Conservation (phyloP, 2,329 filamentous ascomycete genomes). For the Raffaelea arxii region DNA sequence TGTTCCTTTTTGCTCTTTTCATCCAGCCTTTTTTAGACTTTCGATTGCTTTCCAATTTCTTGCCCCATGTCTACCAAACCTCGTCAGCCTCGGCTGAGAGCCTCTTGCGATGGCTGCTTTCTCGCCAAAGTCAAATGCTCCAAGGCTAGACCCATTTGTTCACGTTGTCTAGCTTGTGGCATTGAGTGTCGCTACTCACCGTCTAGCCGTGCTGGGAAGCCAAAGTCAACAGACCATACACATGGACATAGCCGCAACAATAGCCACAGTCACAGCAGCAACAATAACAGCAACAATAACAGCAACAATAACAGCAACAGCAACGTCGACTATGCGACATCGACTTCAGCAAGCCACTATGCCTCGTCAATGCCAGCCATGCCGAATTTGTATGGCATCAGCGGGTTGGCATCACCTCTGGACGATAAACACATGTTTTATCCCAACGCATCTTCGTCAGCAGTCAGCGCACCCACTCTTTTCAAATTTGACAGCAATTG, state of each 20-base stretch:
- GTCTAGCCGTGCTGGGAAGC: conserved; percentile 39
- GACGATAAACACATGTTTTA: no score
- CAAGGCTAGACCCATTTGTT: conserved; percentile 42
- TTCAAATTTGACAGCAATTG: no score
- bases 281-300: conserved; percentile 1
- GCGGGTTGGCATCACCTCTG: no score
- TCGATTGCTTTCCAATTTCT: conserved; percentile 7
- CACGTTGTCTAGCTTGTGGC: conserved; percentile 39
- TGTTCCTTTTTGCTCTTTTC: neutral
- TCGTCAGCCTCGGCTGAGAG: conserved; percentile 19
- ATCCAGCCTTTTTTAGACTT: no score
- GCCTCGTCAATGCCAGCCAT: conserved; percentile 1
- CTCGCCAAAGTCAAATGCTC: conserved; percentile 47
- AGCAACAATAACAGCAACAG: conserved; percentile 1
- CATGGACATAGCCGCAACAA: no score
- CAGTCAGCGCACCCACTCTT: no score
- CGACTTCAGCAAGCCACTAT: no score
- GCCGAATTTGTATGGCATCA: no score
- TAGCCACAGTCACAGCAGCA: conserved; percentile 12
- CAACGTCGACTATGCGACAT: no score
- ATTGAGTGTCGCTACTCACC: conserved; percentile 42
- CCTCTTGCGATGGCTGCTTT: conserved; percentile 45
- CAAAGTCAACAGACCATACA: no score
- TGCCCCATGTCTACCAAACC: conserved; percentile 17
- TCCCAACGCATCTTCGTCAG: no score